These are phyloP conservation scores for Phytophthora foliorum DNA, from an alignment of 352 stramenopile genomes.

Conservation along the genomic window DNA sequence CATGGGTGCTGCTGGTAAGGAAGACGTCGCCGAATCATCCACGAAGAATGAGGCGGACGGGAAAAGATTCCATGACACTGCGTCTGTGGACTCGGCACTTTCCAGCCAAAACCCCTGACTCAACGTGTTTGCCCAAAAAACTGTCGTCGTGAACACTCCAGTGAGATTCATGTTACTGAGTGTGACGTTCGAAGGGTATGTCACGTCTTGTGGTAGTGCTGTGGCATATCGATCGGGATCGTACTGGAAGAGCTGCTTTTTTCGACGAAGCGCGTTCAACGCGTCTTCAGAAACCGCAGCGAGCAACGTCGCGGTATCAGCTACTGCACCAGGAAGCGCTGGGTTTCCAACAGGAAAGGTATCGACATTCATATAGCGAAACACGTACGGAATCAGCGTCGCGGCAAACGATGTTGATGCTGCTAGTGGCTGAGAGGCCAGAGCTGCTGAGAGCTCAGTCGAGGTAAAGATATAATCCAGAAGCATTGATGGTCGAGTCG, in stretches of 20 bases:
- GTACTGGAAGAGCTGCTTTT: slow-evolving; percentile 56
- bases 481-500: slow-evolving; percentile 46
- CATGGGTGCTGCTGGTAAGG: slow-evolving; percentile 32
- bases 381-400: slow-evolving; percentile 55
- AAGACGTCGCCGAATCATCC: slow-evolving; percentile 19
- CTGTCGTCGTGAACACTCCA: slow-evolving; percentile 48
- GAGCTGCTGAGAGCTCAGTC: slow-evolving; percentile 11
- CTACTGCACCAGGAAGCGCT: slow-evolving; percentile 24
- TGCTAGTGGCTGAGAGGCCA: slow-evolving; percentile 21
- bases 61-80: slow-evolving; percentile 55
- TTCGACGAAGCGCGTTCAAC: slow-evolving; percentile 45
- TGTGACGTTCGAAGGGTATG: slow-evolving; percentile 35
- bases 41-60: slow-evolving; percentile 44
- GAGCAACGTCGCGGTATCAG: slow-evolving; percentile 28
- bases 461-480: slow-evolving; percentile 51
- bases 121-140: slow-evolving; percentile 59
- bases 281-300: slow-evolving; percentile 44
- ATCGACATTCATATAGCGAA: slow-evolving; percentile 57
- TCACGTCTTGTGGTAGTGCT: slow-evolving; percentile 27
- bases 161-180: slow-evolving; percentile 20
- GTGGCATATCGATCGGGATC: slow-evolving; percentile 33
- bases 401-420: slow-evolving; percentile 27
- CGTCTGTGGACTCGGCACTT: slow-evolving; percentile 55
- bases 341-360: slow-evolving; percentile 52
- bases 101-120: slow-evolving; percentile 60